Conservation (phyloP, 2,329 filamentous ascomycete genomes). For the Paecilomyces sp. region DNA sequence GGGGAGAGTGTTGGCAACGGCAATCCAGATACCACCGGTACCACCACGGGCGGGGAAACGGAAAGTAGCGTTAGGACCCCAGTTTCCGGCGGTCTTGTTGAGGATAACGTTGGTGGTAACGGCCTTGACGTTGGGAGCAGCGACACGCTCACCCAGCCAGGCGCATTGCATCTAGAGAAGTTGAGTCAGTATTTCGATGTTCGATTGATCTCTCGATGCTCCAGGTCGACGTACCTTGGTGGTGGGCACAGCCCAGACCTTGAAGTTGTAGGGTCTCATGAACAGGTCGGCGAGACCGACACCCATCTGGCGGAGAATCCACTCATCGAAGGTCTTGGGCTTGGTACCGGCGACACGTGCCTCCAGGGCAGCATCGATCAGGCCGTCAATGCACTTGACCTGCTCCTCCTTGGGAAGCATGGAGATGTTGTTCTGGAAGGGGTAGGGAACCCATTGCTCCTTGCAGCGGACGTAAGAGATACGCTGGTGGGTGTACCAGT, state of each 20-base stretch:
- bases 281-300: slow-evolving; percentile 86
- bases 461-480: slow-evolving; percentile 99
- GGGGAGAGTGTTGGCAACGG: slow-evolving; percentile 86
- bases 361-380: slow-evolving; percentile 91
- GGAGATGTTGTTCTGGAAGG: slow-evolving; percentile 99
- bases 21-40: slow-evolving; percentile 98
- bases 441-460: slow-evolving; percentile 93
- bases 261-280: slow-evolving; percentile 99
- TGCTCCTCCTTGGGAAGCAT: slow-evolving; percentile 97
- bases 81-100: slow-evolving; percentile 91
- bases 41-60: slow-evolving; percentile 92
- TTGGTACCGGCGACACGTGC: slow-evolving; percentile 80
- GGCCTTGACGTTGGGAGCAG: slow-evolving; percentile 88
- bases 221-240: slow-evolving; percentile 63
- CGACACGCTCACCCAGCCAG: slow-evolving; percentile 98
- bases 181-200: background rate
- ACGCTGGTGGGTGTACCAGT: slow-evolving; percentile 97
- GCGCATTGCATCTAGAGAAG: slow-evolving; percentile 82
- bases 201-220: background rate
- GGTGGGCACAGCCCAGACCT: slow-evolving; percentile 98
- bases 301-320: slow-evolving; percentile 91
- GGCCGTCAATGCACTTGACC: slow-evolving; percentile 84
- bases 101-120: slow-evolving; percentile 92
- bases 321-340: slow-evolving; percentile 96
- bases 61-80: slow-evolving; percentile 98